Evolutionary conservation across 2,329 filamentous ascomycete species (phyloP), one percentile per base, ranked within the genome.

Genomic region (Clarireedia homoeocarpa): DNA sequence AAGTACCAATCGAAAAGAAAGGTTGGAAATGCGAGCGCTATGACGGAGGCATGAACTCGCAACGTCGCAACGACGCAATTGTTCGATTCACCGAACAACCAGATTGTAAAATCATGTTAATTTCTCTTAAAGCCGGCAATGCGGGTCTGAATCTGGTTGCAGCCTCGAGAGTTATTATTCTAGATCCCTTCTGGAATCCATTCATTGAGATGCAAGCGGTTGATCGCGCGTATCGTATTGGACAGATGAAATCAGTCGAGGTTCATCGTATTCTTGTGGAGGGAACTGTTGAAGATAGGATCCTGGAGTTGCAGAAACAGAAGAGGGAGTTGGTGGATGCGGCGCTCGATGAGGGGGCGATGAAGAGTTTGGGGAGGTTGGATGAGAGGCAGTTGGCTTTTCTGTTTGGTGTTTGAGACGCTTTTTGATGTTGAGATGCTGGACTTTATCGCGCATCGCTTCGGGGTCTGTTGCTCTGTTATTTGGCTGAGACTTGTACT

Each of bases 131-230:
- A 65, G 88, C 89, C 1, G 89, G 89, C 36, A 92, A 92, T 64
- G 84, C 91, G 0, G 91, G 91, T 1, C 79, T 96, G 47, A 96
- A 96, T 66, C 78, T 96, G 23, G 89, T 87, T 40, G 82, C 84
- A 17, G 91, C 91, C 0, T 89, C 85, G 1, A 86, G 90, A 61
- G 89, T 96, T 62, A 89, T 96, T 70, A 88, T 96, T 61, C 83
- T 95, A 67, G 91, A 96, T 68, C 91, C 91, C 0, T 95, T 95
- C 73, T 96, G 90, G 89, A 96, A 96, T 61, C 91, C 91, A 0
- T 95, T 87, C 67, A 87, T 95, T 49, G 91, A 96, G 72, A 89
- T 91, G 71, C 91, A 96, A 72, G 91, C 91, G 4, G 85, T 96
- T 51, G 91, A 95, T 69, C 86, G 91, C 23, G 89, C 91, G 2